Percentiles rank a stretch among this genome's conserved stretches.
These are phyloP conservation scores for Ganoderma meredithae DNA, from an alignment of 1,284 basidiomycete species.

Conservation along the genomic window DNA sequence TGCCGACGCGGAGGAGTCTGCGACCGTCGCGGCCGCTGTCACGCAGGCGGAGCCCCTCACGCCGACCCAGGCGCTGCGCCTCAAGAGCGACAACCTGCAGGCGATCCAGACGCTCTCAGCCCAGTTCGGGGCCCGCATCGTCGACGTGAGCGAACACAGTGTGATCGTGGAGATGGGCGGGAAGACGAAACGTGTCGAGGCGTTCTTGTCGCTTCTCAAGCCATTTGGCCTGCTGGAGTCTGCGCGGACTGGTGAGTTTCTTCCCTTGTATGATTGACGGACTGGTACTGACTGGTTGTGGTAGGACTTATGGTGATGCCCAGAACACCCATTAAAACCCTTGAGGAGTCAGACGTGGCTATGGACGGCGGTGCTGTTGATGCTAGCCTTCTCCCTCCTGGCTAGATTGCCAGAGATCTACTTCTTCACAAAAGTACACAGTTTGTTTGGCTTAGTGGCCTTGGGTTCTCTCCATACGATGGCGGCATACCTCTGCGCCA, in stretches of 20 bases:
- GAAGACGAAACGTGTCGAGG: conserved; percentile 91
- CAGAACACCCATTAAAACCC: conserved; percentile 82
- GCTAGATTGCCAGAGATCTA: conserved; percentile 53
- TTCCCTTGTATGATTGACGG: neutral
- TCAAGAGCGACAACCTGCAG: conserved; percentile 90
- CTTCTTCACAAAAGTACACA: conserved; percentile 21
- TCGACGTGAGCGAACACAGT: conserved; percentile 94
- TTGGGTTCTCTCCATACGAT: neutral
- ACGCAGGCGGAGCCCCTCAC: conserved; percentile 45
- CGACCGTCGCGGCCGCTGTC: neutral
- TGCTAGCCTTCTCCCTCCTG: conserved; percentile 89
- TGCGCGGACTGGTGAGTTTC: conserved; percentile 70
- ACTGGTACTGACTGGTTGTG: conserved; percentile 7
- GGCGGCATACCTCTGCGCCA: neutral
- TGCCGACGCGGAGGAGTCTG: conserved; percentile 28
- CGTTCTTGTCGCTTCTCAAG: conserved; percentile 91
- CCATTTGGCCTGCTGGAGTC: conserved; percentile 94
- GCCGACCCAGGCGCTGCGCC: conserved; percentile 83
- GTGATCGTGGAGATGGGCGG: conserved; percentile 96
- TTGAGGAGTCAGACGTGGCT: conserved; percentile 65
- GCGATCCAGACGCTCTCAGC: conserved; percentile 85
- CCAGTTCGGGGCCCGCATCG: conserved; percentile 94
- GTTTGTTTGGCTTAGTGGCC: conserved; percentile 1
- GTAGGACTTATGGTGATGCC: conserved; percentile 96
- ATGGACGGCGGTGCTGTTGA: conserved; percentile 72